Percentiles rank a stretch among this genome's conserved stretches.
Conservation (phyloP, 2,329 filamentous ascomycete genomes). For the Chaetomium sp. region DNA sequence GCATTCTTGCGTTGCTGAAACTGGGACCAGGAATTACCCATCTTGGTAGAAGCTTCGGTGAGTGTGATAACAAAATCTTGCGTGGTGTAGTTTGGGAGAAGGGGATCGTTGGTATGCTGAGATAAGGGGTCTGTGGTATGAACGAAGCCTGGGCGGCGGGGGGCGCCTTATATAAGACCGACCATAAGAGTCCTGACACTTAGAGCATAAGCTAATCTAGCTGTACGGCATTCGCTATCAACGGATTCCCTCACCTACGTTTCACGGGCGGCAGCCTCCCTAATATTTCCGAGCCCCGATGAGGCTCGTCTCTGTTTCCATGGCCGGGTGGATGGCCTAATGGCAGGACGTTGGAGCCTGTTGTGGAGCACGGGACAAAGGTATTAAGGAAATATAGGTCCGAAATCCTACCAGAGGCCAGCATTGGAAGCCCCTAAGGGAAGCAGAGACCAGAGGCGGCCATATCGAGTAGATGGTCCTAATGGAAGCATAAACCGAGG, state of each 20-base stretch:
- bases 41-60: background rate
- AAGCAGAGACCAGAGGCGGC: background rate
- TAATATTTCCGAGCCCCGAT: background rate
- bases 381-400: background rate
- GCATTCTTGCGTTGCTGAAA: conserved; percentile 2
- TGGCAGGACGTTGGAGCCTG: background rate
- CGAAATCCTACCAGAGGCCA: background rate
- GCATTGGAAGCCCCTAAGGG: background rate
- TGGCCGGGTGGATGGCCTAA: background rate
- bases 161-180: background rate
- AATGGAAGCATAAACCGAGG: background rate
- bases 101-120: background rate
- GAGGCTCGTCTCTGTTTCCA: background rate
- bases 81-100: background rate
- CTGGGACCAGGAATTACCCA: conserved; percentile 7
- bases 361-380: background rate
- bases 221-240: background rate
- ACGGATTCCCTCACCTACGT: background rate
- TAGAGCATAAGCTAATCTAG: background rate
- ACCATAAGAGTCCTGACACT: background rate
- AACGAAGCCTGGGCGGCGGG: background rate
- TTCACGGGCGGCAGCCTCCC: background rate
- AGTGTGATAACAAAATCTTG: background rate
- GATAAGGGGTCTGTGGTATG: background rate
- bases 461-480: background rate